Evolutionary conservation across 495 filamentous ascomycete species (phyloP), one percentile per base, ranked within the genome.

Genomic region (Usnea hakonensis): DNA sequence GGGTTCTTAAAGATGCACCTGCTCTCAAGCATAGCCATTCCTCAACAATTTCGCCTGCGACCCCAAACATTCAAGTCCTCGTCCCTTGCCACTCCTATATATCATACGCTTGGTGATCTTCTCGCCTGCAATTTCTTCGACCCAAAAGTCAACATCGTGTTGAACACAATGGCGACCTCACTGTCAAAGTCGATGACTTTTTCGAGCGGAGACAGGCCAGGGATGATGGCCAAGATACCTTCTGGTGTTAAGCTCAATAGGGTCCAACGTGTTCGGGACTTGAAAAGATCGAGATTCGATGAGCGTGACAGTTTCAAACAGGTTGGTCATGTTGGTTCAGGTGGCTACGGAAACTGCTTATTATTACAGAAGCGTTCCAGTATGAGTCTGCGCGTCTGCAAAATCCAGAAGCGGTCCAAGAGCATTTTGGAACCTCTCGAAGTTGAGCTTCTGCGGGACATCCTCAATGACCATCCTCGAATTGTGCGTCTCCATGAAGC

Each of bases 401-500:
- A 62, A 30, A 28, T 55, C 13, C 28, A 52, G 11, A 33, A 46
- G 35, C 60, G 60, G 11, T 3, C 28, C 11, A 28, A 61, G 35
- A 41, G 40, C 48, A 21, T 53, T 16, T 36, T 23, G 23, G 19
- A 54, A 16, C 60, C 60, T 19, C 53, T 62, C 32, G 62, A 64
- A 56, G 43, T 33, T n/a, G 38, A 48, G 23, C 43, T 65, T 10
- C 43, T 65, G 33, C 46, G 53, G 32, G 53, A 62, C 41, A 32
- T 61, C n/a, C 58, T 65, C 5, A 21, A 53, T 17, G 21, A 46
- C 9, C 57, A 66, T 46, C 60, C 62, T 30, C 59, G 64, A 7
- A 66, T 66, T 37, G 21, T 63, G 0, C 38, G 53, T 60, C 57
- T 64, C 16, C 28, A 56, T 16, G 38, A 57, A 16, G 44, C 33